Conservation (phyloP, 176 grass and related monocot species). For the Dendrocalamus sinicus region DNA sequence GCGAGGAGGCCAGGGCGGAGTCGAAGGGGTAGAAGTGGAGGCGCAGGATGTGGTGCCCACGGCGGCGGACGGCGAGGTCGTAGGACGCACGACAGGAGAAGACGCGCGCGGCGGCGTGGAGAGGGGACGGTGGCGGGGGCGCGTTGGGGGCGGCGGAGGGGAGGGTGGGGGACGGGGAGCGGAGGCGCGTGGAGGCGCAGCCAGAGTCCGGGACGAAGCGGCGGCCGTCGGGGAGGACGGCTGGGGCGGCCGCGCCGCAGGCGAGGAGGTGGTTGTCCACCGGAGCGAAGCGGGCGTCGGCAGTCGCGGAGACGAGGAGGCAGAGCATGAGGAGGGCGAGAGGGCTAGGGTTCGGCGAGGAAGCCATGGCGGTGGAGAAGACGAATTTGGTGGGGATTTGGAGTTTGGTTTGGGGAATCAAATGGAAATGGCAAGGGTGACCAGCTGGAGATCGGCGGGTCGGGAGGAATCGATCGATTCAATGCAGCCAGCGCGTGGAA, state of each 20-base stretch:
- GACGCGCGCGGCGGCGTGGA: slow-evolving; percentile 72
- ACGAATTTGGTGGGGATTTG: slow-evolving; percentile 35
- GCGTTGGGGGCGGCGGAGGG: slow-evolving; percentile 27
- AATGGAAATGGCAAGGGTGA: slow-evolving; percentile 31
- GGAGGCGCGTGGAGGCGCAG: slow-evolving; percentile 51
- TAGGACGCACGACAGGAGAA: slow-evolving; percentile 78
- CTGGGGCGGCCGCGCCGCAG: slow-evolving; percentile 60
- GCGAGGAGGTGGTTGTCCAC: slow-evolving; percentile 83
- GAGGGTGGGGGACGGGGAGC: slow-evolving; percentile 45
- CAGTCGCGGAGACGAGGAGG: slow-evolving; percentile 38
- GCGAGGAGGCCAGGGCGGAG: slow-evolving; percentile 61
- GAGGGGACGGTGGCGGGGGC: slow-evolving; percentile 47
- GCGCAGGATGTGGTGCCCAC: slow-evolving; percentile 76
- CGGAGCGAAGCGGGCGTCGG: slow-evolving; percentile 58
- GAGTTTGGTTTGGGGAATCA: not conserved
- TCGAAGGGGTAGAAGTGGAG: slow-evolving; percentile 92
- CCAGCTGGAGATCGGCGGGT: slow-evolving; percentile 40
- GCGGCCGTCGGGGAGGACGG: slow-evolving; percentile 66
- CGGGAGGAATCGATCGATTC: slow-evolving; percentile 18
- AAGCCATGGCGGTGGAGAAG: slow-evolving; percentile 59
- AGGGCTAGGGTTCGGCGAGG: slow-evolving; percentile 25
- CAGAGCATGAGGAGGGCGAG: slow-evolving; percentile 45
- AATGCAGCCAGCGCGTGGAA: slow-evolving; percentile 46
- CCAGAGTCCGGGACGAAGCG: slow-evolving; percentile 72
- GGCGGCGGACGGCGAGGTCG: slow-evolving; percentile 63